These are phyloP conservation scores for Arthroderma uncinatum DNA, from an alignment of 2,329 filamentous ascomycete species.

Conservation along the genomic window DNA sequence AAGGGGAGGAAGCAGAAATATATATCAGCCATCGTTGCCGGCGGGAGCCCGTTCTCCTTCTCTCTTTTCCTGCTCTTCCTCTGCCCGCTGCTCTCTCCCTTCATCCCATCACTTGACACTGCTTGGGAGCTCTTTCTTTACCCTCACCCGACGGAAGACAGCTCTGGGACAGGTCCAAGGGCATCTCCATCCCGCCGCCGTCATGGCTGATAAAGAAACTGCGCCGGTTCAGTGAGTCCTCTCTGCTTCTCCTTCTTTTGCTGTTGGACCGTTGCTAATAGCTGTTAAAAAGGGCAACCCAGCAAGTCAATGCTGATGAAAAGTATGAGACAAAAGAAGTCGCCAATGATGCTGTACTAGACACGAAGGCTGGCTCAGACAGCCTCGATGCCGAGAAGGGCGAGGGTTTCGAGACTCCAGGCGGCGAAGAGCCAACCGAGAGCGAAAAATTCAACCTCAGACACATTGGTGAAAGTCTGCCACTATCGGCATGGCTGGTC, in stretches of 20 bases:
- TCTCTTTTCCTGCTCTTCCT: neutral
- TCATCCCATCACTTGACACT: neutral
- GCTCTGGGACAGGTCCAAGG: neutral
- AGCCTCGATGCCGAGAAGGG: slow-evolving; percentile 1
- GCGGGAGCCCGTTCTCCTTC: neutral
- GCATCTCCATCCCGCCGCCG: neutral
- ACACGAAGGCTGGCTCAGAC: slow-evolving; percentile 2
- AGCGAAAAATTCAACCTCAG: slow-evolving; percentile 42
- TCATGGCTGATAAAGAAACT: slow-evolving; percentile 11
- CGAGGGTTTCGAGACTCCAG: slow-evolving; percentile 22
- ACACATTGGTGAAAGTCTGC: slow-evolving; percentile 45
- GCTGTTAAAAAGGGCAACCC: neutral
- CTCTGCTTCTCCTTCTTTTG: neutral
- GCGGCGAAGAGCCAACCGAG: slow-evolving; percentile 44
- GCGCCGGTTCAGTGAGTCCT: slow-evolving; percentile 9
- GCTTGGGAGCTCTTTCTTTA: neutral
- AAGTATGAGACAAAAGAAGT: slow-evolving; percentile 6
- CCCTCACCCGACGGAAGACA: neutral
- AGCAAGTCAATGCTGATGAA: neutral
- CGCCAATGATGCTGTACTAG: neutral
- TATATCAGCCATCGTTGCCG: neutral
- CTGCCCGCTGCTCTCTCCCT: neutral
- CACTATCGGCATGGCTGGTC: slow-evolving; percentile 46
- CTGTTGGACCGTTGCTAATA: neutral
- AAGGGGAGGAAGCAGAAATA: neutral